Base-by-base conservation (phyloP, 768 basidiomycete species). In the Lactarius deliciosus region DNA sequence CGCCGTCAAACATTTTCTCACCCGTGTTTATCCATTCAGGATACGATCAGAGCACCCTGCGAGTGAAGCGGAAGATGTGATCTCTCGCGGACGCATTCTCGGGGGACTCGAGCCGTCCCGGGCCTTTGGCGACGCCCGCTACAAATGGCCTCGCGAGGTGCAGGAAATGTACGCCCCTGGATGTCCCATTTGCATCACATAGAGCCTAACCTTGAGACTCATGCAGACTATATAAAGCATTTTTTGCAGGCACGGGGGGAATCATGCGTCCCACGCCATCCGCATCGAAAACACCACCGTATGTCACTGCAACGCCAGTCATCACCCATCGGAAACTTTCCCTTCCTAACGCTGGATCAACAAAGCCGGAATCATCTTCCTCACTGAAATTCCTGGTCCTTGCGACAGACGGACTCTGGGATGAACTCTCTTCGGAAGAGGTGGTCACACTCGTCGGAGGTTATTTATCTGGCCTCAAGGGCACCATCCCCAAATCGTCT, bases 121-220 rank as follows among this genome's bases (percentile, higher is more conserved):
- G 60, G 90, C 92, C 16, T 96, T 96, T 72, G 93, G 93, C 61
- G 94, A 96, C 76, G 88, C 92, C 9, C 82, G 91, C 43, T 96
- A 96, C 79, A 95, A 96, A 75, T 94, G 92, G 92, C 80, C 88
- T 45, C 82, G 82, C 53, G 82, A 83, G 56, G 79, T 91, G 15
- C 91, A 94, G 74, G 83, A 89, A 74, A 80, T 82, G 90, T 92
- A 73, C 76, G 85, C 76, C 18, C 18, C 30, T 30, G 20, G 50
- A 28, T n/a, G n/a, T 60, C 30, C 28, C 47, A 3, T 62, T 45
- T 11, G 8, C 13, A 15, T 54, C 22, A 18, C 30, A n/a, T 25
- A 18, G n/a, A 15, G 28, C 53, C 53, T 62, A n/a, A 22, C 34
- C 65, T 41, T 47, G 16, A 40, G 59, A 32, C n/a, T 34, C 47